Evolutionary conservation across 1,284 basidiomycete genomes (phyloP), one percentile per base, ranked within the genome.

Genomic region (Abortiporus biennis): DNA sequence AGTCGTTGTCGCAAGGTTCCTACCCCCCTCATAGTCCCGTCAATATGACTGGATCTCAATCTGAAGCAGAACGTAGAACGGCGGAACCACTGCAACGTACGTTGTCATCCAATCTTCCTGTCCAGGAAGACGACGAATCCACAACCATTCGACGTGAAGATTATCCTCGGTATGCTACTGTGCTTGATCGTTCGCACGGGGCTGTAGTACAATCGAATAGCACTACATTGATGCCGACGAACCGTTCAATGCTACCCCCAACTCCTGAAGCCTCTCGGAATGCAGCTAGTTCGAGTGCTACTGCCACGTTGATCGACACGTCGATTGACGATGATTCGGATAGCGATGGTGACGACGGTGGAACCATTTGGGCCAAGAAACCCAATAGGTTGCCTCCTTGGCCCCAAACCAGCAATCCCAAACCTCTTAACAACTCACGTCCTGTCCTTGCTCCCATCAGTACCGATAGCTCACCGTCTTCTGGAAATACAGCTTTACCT

Each of bases 1-100:
- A 9, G 8, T 16, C 33, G 33, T 19, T n/a, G 27, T 9, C 27
- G 9, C 27, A 29, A 9, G 32, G 46, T n/a, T 54, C 51, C 8
- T 53, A 75, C 1, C 74, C 78, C 27, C 76, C 78, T 38, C 72
- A 69, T 21, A 82, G 80, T 40, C 81, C 81, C 6, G 63, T 72
- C 40, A 9, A 12, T 17, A 22, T 5, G 5, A 9, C 22, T 37
- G 20, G 22, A 3, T 23, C 32, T 5, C 9, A 29, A 29, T n/a
- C 27, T n/a, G 35, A 39, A 6, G 23, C 30, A 1, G 43, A 37
- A 3, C 43, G 36, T 35, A 36, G 41, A 25, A 13, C 33, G 12
- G 20, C 38, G 8, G 47, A 46, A 20, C 39, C 43, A 16, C 31
- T 44, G n/a, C 40, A 43, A 31, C 47, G 50, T 12, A 49, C 47